A percentile compares a stretch with the other conserved stretches of the same genome.
Evolutionary conservation across 179 eudicot genomes (phyloP).

Genomic region (Monotropa hypopitys): DNA sequence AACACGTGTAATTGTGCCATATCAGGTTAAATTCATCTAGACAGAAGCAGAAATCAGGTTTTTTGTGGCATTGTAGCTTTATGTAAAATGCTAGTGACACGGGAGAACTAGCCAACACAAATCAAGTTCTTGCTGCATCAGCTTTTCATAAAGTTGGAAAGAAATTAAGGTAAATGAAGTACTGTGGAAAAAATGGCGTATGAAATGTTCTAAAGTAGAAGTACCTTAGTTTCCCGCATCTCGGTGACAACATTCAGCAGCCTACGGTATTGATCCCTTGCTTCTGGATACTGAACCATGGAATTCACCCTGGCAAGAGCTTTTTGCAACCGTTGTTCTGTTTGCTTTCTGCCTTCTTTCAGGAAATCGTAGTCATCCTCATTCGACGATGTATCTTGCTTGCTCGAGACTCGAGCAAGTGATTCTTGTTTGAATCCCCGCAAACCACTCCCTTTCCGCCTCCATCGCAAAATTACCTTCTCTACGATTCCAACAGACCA

Average conservation of each 20-base stretch:
- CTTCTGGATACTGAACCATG: conserved; percentile 83
- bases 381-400: conserved; percentile 25
- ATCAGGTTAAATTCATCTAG: background rate
- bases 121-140: background rate
- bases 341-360: conserved; percentile 68
- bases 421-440: conserved; percentile 52
- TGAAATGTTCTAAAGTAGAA: background rate
- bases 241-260: conserved; percentile 59
- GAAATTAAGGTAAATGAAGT: background rate
- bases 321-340: conserved; percentile 63
- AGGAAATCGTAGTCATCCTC: conserved; percentile 76
- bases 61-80: background rate
- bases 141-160: background rate
- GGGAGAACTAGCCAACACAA: background rate
- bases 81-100: background rate
- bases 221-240: conserved; percentile 57
- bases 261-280: conserved; percentile 75
- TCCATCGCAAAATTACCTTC: conserved; percentile 78
- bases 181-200: background rate
- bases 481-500: conserved; percentile 89
- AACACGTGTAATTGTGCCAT: background rate
- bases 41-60: background rate
- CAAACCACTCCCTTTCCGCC: conserved; percentile 65
- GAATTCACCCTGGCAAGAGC: conserved; percentile 81
- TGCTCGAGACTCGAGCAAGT: conserved; percentile 20